Conservation (phyloP, 2,329 filamentous ascomycete genomes). For the Phialemoniopsis sp. region DNA sequence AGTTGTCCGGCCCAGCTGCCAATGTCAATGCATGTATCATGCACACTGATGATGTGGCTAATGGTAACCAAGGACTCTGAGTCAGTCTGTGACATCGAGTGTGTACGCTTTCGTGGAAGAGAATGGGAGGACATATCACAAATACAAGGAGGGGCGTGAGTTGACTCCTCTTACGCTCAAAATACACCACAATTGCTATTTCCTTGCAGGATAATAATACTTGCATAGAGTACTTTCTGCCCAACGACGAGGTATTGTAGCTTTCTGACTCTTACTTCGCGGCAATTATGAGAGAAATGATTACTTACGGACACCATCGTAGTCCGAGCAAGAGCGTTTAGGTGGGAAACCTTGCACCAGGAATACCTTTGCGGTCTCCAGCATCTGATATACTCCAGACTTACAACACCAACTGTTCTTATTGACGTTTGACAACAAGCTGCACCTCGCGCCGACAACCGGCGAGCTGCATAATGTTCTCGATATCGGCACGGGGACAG, state of each 20-base stretch:
- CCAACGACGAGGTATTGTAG: constrained; percentile 8
- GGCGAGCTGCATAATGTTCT: constrained; percentile 44
- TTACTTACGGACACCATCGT: not conserved
- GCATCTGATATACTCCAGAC: too few species aligned
- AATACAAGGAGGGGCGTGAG: constrained; percentile 12
- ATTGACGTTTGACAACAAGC: constrained; percentile 9
- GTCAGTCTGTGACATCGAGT: constrained; percentile 9
- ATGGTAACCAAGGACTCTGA: too few species aligned
- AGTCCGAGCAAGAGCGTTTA: constrained; percentile 10
- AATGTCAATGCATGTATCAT: too few species aligned
- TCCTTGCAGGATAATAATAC: not conserved
- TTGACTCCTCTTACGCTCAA: too few species aligned
- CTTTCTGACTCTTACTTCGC: not conserved
- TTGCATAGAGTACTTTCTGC: constrained; percentile 10
- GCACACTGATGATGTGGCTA: too few species aligned
- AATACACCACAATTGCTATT: too few species aligned
- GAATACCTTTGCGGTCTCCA: too few species aligned
- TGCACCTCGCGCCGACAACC: constrained; percentile 14
- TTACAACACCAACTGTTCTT: constrained; percentile 11
- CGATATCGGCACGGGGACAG: constrained; percentile 56
- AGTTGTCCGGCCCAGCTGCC: too few species aligned
- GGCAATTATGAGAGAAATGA: not conserved
- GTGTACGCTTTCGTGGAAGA: constrained; percentile 14
- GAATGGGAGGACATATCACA: constrained; percentile 11
- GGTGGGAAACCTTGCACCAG: constrained; percentile 2